Evolutionary conservation across 768 basidiomycete genomes (phyloP).

Genomic region (Suillus subaureus): DNA sequence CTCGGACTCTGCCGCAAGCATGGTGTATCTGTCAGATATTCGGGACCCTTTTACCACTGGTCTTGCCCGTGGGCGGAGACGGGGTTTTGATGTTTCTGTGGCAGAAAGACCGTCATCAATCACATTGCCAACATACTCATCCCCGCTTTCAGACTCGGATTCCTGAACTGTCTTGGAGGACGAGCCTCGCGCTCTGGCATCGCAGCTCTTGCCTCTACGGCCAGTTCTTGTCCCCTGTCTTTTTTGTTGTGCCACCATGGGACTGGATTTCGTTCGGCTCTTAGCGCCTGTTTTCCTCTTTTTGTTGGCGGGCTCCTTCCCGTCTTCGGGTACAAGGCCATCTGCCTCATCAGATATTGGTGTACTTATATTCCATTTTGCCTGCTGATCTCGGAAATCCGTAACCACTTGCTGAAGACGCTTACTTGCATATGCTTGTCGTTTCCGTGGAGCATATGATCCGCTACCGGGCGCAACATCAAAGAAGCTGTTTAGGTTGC

Average conservation of each 20-base stretch:
- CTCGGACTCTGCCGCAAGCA: slow-evolving; percentile 7
- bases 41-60: slow-evolving; percentile 19
- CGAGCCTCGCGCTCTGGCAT: not conserved
- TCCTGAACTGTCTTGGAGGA: slow-evolving; percentile 2
- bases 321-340: slow-evolving; percentile 29
- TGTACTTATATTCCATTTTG: slow-evolving; percentile 19
- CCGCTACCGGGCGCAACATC: slow-evolving; percentile 69
- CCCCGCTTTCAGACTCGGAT: slow-evolving; percentile 21
- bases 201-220: slow-evolving; percentile 1
- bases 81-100: slow-evolving; percentile 22
- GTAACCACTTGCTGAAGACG: slow-evolving; percentile 85
- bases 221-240: not conserved
- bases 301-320: slow-evolving; percentile 33
- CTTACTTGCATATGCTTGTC: slow-evolving; percentile 84
- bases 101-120: slow-evolving; percentile 8
- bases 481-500: slow-evolving; percentile 75
- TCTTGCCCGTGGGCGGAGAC: slow-evolving; percentile 45
- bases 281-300: slow-evolving; percentile 28
- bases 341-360: slow-evolving; percentile 20
- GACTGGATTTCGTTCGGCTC: slow-evolving; percentile 4
- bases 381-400: slow-evolving; percentile 64
- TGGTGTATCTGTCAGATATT: slow-evolving; percentile 8
- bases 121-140: slow-evolving; percentile 20
- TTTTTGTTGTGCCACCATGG: not conserved
- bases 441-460: slow-evolving; percentile 73